These are phyloP conservation scores for Cladosporium sp. DNA, from an alignment of 2,329 filamentous ascomycete species.

Conservation along the genomic window DNA sequence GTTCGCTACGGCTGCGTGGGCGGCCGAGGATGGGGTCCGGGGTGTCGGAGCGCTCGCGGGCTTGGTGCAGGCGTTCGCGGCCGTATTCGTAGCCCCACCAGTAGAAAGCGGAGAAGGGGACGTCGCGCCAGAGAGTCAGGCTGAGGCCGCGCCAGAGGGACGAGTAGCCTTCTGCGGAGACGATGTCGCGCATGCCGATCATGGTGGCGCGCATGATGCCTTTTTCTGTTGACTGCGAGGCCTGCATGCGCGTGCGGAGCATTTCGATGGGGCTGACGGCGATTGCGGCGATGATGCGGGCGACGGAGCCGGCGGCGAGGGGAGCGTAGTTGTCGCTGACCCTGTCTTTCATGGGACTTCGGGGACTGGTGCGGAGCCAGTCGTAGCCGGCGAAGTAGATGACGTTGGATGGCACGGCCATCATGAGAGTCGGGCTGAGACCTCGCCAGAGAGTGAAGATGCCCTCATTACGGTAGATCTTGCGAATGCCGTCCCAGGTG, in stretches of 20 bases:
- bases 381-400: conserved; percentile 99
- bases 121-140: conserved; percentile 91
- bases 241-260: conserved; percentile 85
- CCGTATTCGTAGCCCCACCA: conserved; percentile 97
- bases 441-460: conserved; percentile 84
- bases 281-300: conserved; percentile 74
- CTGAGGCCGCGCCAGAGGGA: conserved; percentile 88
- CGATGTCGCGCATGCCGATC: conserved; percentile 72
- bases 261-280: conserved; percentile 90
- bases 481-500: conserved; percentile 85
- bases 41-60: conserved; percentile 48
- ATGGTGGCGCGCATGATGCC: conserved; percentile 78
- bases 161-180: conserved; percentile 67
- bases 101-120: conserved; percentile 94
- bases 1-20: conserved; percentile 56
- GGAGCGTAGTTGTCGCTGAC: conserved; percentile 71
- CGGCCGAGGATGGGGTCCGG: conserved; percentile 15
- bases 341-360: conserved; percentile 63
- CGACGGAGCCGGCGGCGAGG: conserved; percentile 72
- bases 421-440: conserved; percentile 86
- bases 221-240: conserved; percentile 45
- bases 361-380: conserved; percentile 72
- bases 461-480: conserved; percentile 94
- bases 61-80: conserved; percentile 65
- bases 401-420: conserved; percentile 93